Evolutionary conservation across 164 flowering plant genomes (phyloP).

Genomic region (Buxus sempervirens): DNA sequence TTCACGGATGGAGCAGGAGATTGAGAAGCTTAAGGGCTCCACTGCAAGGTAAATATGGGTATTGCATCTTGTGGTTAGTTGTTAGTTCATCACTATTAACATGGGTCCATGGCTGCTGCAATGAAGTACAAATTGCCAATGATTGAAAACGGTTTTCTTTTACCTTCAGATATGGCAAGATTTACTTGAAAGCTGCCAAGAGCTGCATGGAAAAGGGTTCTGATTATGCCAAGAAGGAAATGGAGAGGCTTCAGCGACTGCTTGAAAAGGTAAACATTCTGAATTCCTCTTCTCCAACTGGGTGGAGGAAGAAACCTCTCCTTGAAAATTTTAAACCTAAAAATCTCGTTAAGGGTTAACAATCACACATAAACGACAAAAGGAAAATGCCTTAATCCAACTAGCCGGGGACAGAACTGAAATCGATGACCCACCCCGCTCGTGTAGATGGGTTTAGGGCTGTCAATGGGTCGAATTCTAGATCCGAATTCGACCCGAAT

Average conservation of each 20-base stretch:
- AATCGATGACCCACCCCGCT: too few species aligned
- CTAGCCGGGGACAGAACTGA: too few species aligned
- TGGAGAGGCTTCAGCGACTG: conserved; percentile 71
- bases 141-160: too few species aligned
- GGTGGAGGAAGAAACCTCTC: neutral
- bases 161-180: conserved; percentile 66
- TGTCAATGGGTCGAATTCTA: too few species aligned
- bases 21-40: conserved; percentile 65
- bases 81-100: neutral
- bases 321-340: too few species aligned
- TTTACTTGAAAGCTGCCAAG: conserved; percentile 78
- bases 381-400: too few species aligned
- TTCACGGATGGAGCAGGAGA: conserved; percentile 67
- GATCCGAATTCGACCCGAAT: too few species aligned
- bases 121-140: too few species aligned
- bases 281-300: neutral
- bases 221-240: conserved; percentile 83
- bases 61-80: neutral
- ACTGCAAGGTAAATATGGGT: conserved; percentile 49
- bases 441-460: too few species aligned
- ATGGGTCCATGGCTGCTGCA: too few species aligned
- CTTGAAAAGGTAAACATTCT: conserved; percentile 62
- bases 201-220: conserved; percentile 60
- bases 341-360: too few species aligned
- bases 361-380: too few species aligned